Evolutionary conservation across 202 grass and related monocot genomes (phyloP).

Genomic region (Elaeis oleifera): DNA sequence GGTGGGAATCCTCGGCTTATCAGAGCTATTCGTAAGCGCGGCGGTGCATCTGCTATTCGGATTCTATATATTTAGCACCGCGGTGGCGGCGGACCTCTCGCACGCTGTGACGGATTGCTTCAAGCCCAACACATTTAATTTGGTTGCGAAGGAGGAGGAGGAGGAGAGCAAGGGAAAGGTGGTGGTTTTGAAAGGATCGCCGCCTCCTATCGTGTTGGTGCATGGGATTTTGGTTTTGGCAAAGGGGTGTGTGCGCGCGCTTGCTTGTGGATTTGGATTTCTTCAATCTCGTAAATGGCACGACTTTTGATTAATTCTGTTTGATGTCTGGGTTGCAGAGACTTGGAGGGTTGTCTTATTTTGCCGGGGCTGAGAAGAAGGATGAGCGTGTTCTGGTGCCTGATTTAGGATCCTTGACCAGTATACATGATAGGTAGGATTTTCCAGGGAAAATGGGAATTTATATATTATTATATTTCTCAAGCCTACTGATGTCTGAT

Average conservation of each 20-base stretch:
- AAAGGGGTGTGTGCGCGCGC: slow-evolving; percentile 54
- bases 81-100: slow-evolving; percentile 78
- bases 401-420: slow-evolving; percentile 94
- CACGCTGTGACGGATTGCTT: slow-evolving; percentile 50
- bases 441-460: too few relatives aligned
- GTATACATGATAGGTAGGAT: slow-evolving; percentile 87
- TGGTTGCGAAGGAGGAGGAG: slow-evolving; percentile 25
- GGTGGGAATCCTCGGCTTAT: slow-evolving; percentile 36
- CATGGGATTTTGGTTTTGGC: slow-evolving; percentile 95
- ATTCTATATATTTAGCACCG: slow-evolving; percentile 84
- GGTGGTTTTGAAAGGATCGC: slow-evolving; percentile 52
- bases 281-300: neutral
- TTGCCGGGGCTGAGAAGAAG: slow-evolving; percentile 97
- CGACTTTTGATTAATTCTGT: too few relatives aligned
- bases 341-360: slow-evolving; percentile 91
- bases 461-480: neutral
- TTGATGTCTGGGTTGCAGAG: slow-evolving; percentile 33
- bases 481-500: too few relatives aligned
- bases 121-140: slow-evolving; percentile 33
- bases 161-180: slow-evolving; percentile 25
- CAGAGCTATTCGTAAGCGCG: slow-evolving; percentile 79
- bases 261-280: neutral
- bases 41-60: slow-evolving; percentile 79
- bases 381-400: slow-evolving; percentile 94
- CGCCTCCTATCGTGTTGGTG: slow-evolving; percentile 90